Evolutionary conservation across 2,329 filamentous ascomycete genomes (phyloP).

Genomic region (Verticillium tricorpus): DNA sequence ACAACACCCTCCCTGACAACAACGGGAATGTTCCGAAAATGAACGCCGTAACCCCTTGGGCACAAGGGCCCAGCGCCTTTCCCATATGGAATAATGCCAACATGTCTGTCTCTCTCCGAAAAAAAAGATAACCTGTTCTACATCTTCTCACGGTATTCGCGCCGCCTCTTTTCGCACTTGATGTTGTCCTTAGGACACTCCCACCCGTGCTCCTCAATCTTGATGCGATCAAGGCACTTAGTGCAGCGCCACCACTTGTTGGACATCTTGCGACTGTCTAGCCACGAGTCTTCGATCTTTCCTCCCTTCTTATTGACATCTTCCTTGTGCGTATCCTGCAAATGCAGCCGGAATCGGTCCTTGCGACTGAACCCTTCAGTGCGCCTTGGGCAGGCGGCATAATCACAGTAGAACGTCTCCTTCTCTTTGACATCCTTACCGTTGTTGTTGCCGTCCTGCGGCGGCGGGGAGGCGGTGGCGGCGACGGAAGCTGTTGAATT

Average conservation of each 20-base stretch:
- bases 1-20: neutral
- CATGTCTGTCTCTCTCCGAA: neutral
- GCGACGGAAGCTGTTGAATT: neutral
- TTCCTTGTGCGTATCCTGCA: constrained; percentile 51
- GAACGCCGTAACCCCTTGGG: neutral
- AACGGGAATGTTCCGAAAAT: neutral
- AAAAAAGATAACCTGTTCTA: neutral
- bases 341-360: constrained; percentile 54
- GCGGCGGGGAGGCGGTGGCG: neutral
- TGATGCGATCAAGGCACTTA: constrained; percentile 44
- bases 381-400: constrained; percentile 40
- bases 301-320: constrained; percentile 43
- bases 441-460: constrained; percentile 5
- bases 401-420: constrained; percentile 45
- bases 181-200: constrained; percentile 30
- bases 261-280: constrained; percentile 32
- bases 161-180: constrained; percentile 13
- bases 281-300: constrained; percentile 30
- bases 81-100: neutral
- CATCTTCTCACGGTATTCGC: constrained; percentile 13
- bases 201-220: constrained; percentile 33
- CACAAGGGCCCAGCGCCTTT: neutral
- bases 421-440: constrained; percentile 27
- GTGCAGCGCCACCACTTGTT: constrained; percentile 50
- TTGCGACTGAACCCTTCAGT: constrained; percentile 44